Conservation (phyloP, 208 protist species). For the Trypanosoma cruzi region DNA sequence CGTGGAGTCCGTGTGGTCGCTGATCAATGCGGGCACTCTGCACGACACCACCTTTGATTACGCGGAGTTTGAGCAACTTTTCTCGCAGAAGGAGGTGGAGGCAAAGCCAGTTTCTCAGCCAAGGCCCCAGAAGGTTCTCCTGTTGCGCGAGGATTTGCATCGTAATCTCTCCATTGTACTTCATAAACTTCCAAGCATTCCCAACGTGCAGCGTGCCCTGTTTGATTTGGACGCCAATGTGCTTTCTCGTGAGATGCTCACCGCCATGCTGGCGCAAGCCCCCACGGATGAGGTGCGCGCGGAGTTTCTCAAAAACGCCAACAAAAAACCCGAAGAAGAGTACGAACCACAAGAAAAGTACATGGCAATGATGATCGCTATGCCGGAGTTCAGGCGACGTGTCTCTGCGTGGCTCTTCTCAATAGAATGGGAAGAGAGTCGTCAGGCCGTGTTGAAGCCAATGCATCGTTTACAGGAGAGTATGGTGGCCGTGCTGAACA, state of each 20-base stretch:
- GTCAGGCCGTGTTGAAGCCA: conserved; percentile 27
- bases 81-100: conserved; percentile 43
- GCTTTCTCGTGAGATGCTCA: conserved; percentile 26
- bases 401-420: conserved; percentile 35
- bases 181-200: conserved; percentile 35
- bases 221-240: conserved; percentile 28
- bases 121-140: conserved; percentile 33
- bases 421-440: conserved; percentile 35
- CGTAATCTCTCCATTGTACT: conserved; percentile 46
- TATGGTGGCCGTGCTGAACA: conserved; percentile 26
- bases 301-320: conserved; percentile 28
- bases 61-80: conserved; percentile 41
- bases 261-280: conserved; percentile 34
- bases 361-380: conserved; percentile 40
- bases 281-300: conserved; percentile 34
- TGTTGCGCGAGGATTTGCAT: conserved; percentile 29
- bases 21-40: conserved; percentile 14
- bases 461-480: conserved; percentile 31
- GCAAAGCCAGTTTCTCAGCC: conserved; percentile 4
- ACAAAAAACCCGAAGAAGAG: conserved; percentile 40
- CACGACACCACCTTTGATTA: conserved; percentile 32
- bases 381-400: conserved; percentile 34
- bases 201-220: conserved; percentile 32
- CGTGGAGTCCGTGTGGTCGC: conserved; percentile 29
- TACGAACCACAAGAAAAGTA: conserved; percentile 48